Percentiles rank a stretch among this genome's conserved stretches.
phyloP scores from a whole-genome alignment of 2,329 filamentous ascomycete species.

The Fusarium lyarnte region DNA sequence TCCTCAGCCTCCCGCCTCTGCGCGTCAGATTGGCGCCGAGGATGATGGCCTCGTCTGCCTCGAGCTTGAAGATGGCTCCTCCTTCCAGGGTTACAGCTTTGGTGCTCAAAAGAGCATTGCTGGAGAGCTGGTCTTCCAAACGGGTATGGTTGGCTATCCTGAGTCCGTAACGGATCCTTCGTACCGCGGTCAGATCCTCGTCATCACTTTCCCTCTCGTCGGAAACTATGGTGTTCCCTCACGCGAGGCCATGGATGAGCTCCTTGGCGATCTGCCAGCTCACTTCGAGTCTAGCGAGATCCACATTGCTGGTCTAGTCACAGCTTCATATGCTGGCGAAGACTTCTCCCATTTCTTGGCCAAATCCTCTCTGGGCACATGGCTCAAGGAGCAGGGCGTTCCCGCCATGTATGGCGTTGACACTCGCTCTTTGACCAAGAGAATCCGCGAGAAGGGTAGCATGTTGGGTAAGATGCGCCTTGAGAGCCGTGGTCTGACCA shows the following conservation, averaged over 20 bases:
- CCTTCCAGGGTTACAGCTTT: slow-evolving; percentile 96
- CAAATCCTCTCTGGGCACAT: slow-evolving; percentile 86
- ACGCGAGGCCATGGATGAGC: slow-evolving; percentile 82
- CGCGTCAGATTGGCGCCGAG: slow-evolving; percentile 62
- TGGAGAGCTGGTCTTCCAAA: slow-evolving; percentile 98
- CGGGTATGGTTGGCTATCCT: slow-evolving; percentile 98
- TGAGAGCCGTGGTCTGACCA: slow-evolving; percentile 61
- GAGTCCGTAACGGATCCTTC: slow-evolving; percentile 91
- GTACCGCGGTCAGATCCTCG: slow-evolving; percentile 91
- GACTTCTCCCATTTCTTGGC: slow-evolving; percentile 96
- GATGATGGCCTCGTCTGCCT: slow-evolving; percentile 79
- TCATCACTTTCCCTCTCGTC: slow-evolving; percentile 94
- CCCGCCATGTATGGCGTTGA: slow-evolving; percentile 96
- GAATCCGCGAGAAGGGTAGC: slow-evolving; percentile 91
- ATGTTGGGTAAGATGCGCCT: slow-evolving; percentile 93
- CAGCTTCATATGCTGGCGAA: slow-evolving; percentile 92
- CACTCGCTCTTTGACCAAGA: slow-evolving; percentile 92
- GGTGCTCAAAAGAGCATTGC: slow-evolving; percentile 93
- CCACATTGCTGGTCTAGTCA: slow-evolving; percentile 91
- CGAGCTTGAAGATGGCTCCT: slow-evolving; percentile 90
- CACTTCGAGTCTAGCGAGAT: slow-evolving; percentile 94
- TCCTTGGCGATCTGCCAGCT: slow-evolving; percentile 86
- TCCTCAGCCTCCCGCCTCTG: slow-evolving; percentile 66
- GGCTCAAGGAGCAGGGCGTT: slow-evolving; percentile 95
- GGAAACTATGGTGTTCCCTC: slow-evolving; percentile 98